Evolutionary conservation across 208 protist genomes (phyloP), one percentile per base, ranked within the genome.

Genomic region (Acanthamoeba divionensis): DNA sequence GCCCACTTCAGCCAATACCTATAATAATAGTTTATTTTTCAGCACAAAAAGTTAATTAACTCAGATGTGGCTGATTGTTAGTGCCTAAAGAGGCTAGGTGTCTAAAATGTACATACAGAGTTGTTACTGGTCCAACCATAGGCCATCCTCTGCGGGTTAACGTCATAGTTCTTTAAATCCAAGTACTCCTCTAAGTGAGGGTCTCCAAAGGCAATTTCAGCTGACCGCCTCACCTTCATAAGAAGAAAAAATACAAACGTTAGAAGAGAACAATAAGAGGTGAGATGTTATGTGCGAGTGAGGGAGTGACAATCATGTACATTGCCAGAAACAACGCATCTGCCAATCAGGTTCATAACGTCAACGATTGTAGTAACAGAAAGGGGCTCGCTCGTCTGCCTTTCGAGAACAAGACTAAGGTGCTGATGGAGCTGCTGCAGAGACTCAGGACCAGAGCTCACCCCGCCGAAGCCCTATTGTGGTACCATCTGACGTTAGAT

Each of bases 291-390:
- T n/a, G n/a, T n/a, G n/a, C n/a, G n/a, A n/a, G n/a, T n/a, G n/a
- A n/a, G n/a, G n/a, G n/a, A n/a, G n/a, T n/a, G 18, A 60, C 18
- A 73, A 73, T 41, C 18, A 36, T 36, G 31, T 88, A 90, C 93
- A 60, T 96, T 97, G n/a, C 96, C 96, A 3, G 95, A 85, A 6
- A 97, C 94, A 3, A 97, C 95, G 91, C 96, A 97, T 33, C 86
- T 87, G 29, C 96, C 96, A 73, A 97, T 97, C 5, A 95, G 29
- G 75, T 97, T 97, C 95, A 97, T 97, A n/a, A 97, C 66, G 77
- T 97, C 96, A 0, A 96, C 94, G 26, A 97, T 96, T 0, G 31
- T 73, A 9, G 93, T 96, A 10, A 92, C 45, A 0, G 91, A 89
- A n/a, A 97, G 60, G 8, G 79, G 29, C 38, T 93, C 57, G 15